Conservation (phyloP, 345 rosid genomes). For the Boechera stricta region DNA sequence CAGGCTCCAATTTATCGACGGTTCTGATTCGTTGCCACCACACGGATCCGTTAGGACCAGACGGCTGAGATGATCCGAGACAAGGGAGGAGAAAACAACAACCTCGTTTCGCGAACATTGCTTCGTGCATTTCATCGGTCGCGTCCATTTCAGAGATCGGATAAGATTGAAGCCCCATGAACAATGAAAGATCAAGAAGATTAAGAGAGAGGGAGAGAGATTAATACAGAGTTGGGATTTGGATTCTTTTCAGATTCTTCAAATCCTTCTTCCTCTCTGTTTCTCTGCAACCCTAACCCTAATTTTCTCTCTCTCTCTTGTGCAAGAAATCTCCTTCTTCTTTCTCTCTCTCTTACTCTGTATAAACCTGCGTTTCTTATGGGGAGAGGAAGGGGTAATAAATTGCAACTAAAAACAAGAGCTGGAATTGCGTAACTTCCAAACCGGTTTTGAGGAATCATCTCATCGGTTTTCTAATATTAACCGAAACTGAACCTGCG, state of each 20-base stretch:
- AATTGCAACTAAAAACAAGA: constrained; percentile 24
- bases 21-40: constrained; percentile 55
- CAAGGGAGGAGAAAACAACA: constrained; percentile 56
- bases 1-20: constrained; percentile 38
- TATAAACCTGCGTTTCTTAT: constrained; percentile 12
- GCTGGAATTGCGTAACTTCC: constrained; percentile 37
- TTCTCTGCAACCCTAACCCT: constrained; percentile 47
- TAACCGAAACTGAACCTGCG: constrained; percentile 13
- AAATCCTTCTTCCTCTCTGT: constrained; percentile 24
- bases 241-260: background rate
- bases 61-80: constrained; percentile 40
- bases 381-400: constrained; percentile 23
- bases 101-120: constrained; percentile 41
- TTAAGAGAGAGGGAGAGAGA: constrained; percentile 36
- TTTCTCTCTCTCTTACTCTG: constrained; percentile 5
- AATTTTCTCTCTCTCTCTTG: constrained; percentile 27
- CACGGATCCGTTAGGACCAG: constrained; percentile 25
- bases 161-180: constrained; percentile 37
- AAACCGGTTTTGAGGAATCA: constrained; percentile 14
- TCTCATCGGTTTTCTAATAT: background rate
- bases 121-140: constrained; percentile 48
- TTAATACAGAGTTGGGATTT: constrained; percentile 25
- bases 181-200: constrained; percentile 7
- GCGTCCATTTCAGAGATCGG: constrained; percentile 38
- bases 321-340: constrained; percentile 1